A percentile compares a stretch with the other conserved stretches of the same genome.
These are phyloP conservation scores for Chalaropsis thielavioides DNA, from an alignment of 2,329 filamentous ascomycete species.

Conservation along the genomic window DNA sequence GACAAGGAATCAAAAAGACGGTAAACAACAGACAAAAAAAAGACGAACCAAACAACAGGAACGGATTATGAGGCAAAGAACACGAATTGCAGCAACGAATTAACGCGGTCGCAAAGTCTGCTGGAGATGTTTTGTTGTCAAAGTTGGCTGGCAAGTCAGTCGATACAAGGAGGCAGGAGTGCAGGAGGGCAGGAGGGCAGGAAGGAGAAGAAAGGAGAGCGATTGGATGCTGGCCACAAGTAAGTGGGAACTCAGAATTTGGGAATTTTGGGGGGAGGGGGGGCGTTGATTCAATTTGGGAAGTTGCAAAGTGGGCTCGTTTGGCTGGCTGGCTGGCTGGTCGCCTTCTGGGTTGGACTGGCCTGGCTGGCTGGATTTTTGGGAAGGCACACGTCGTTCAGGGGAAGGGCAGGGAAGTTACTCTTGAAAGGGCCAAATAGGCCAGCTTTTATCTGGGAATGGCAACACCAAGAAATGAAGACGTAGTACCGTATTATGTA, in stretches of 20 bases:
- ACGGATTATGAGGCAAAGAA: background rate
- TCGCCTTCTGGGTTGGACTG: background rate
- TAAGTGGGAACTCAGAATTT: conserved; percentile 6
- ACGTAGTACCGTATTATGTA: background rate
- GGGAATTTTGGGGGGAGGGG: background rate
- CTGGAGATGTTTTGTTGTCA: conserved; percentile 15
- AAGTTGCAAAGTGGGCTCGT: conserved; percentile 6
- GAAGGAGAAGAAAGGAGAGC: conserved; percentile 3
- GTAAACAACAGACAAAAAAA: conserved; percentile 8
- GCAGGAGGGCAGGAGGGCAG: conserved; percentile 6
- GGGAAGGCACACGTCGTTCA: conserved; percentile 4
- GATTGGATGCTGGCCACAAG: conserved; percentile 7
- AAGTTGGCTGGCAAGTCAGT: conserved; percentile 4
- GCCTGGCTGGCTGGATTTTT: background rate
- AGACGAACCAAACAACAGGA: background rate
- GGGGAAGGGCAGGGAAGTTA: conserved; percentile 2
- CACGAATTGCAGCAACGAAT: conserved; percentile 11
- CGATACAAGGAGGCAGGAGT: background rate
- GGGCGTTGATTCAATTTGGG: conserved; percentile 1
- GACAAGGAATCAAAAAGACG: conserved; percentile 11
- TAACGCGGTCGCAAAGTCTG: conserved; percentile 17
- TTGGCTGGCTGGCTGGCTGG: background rate
- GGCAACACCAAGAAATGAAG: conserved; percentile 1
- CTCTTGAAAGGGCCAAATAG: background rate
- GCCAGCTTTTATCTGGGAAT: background rate